A percentile compares a stretch with the other conserved stretches of the same genome.
phyloP scores from a whole-genome alignment of 1,284 basidiomycete genomes.

The Puccinia horiana region DNA sequence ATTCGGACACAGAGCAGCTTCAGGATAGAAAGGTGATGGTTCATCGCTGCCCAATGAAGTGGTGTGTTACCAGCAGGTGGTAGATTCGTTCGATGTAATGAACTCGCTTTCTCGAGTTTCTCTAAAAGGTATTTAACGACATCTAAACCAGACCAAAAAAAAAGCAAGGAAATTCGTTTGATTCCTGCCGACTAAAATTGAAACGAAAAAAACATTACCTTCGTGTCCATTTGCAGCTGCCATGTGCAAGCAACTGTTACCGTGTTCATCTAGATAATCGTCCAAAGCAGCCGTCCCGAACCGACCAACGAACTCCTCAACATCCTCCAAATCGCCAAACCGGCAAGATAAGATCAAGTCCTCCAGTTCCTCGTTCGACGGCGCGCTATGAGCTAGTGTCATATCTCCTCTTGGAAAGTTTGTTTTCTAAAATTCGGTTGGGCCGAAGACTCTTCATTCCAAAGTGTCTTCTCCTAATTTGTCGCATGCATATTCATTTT shows the following conservation, averaged over 20 bases:
- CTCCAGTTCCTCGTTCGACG: constrained; percentile 66
- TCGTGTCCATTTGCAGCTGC: constrained; percentile 77
- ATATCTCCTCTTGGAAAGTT: not conserved
- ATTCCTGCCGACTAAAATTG: not conserved
- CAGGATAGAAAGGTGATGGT: constrained; percentile 70
- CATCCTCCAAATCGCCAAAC: constrained; percentile 79
- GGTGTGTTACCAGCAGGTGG: constrained; percentile 62
- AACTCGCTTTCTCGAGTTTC: constrained; percentile 12
- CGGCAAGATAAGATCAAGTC: constrained; percentile 78
- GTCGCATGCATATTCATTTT: too few species aligned
- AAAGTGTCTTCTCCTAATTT: too few species aligned
- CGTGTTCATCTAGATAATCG: constrained; percentile 69
- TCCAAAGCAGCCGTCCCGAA: constrained; percentile 67
- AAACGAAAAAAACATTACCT: constrained; percentile 63
- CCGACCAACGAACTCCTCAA: constrained; percentile 67
- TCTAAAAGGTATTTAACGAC: constrained; percentile 40
- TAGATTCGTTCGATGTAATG: constrained; percentile 18
- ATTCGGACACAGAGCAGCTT: constrained; percentile 69
- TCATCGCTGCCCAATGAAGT: constrained; percentile 83
- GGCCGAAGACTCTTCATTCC: too few species aligned
- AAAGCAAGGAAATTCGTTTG: not conserved
- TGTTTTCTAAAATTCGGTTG: too few species aligned
- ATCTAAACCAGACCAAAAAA: not conserved
- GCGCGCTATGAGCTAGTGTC: not conserved
- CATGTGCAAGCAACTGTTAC: constrained; percentile 81